Evolutionary conservation across 1,284 basidiomycete genomes (phyloP), one percentile per base, ranked within the genome.

Genomic region (Ganoderma sinense): DNA sequence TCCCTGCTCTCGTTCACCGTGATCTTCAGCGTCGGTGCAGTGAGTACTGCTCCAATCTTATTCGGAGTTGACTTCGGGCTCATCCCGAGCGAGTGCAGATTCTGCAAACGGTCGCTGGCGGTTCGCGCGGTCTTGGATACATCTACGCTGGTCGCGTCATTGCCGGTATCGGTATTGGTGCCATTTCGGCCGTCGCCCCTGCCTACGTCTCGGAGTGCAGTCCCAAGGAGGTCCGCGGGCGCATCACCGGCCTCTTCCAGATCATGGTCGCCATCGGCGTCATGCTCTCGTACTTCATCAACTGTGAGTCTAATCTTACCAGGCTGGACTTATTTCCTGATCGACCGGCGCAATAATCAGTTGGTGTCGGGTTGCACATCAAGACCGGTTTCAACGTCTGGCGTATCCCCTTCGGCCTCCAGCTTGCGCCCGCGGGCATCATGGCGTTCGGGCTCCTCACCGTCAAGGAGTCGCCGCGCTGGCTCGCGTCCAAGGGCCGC

Each of bases 81-180:
- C 14, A 7, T 33, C 20, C 4, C 5, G 45, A 48, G 2, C n/a
- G 31, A 13, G 8, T 16, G 26, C 65, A 87, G 86, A 79, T 87
- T 62, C 78, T 89, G 26, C 89, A 91, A 72, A 92, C 90, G n/a
- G 82, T 91, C 4, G 88, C 92, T 1, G 84, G 85, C 20, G 83
- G 84, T 26, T 81, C 82, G 40, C 85, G 83, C 26, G 91, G 91
- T 2, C 79, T 93, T 18, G 82, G 81, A 18, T 87, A 88, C 77
- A 92, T 94, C 69, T 94, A 94, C 74, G 86, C 84, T 20, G 93
- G 94, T n/a, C 89, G 94, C 64, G 89, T 94, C 62, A 82, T 94
- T 62, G 83, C 86, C 61, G 92, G 92, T 69, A 68, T 94, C 31
- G 92, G 92, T 33, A 88, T 94, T 64, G 92, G 90, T 67, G 89